These are phyloP conservation scores for Suillus weaverae DNA, from an alignment of 768 basidiomycete genomes.

Conservation along the genomic window DNA sequence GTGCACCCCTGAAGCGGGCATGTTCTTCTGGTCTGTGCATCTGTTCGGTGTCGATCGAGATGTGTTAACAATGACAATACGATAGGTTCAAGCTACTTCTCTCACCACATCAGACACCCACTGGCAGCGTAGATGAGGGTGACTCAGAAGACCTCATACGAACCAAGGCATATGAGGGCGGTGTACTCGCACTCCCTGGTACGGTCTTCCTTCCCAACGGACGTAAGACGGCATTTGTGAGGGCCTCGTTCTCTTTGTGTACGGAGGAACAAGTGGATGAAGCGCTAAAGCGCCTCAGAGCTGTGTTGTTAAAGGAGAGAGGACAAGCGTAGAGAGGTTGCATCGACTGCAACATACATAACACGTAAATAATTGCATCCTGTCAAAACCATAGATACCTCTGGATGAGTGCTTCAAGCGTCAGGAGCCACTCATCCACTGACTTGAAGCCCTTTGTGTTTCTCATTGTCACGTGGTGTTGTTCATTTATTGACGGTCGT, in stretches of 20 bases:
- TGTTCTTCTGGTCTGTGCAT: slow-evolving; percentile 81
- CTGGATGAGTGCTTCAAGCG: not conserved
- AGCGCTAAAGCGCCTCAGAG: slow-evolving; percentile 62
- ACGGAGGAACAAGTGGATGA: slow-evolving; percentile 69
- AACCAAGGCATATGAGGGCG: slow-evolving; percentile 72
- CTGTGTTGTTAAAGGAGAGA: slow-evolving; percentile 34
- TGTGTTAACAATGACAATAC: slow-evolving; percentile 19
- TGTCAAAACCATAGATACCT: not conserved
- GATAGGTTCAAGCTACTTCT: slow-evolving; percentile 71
- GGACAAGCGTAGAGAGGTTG: not conserved
- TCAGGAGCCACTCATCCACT: not conserved
- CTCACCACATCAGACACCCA: slow-evolving; percentile 25
- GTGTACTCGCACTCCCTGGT: slow-evolving; percentile 90
- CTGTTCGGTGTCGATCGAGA: slow-evolving; percentile 3
- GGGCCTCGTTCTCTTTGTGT: slow-evolving; percentile 78
- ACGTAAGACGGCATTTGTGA: slow-evolving; percentile 68
- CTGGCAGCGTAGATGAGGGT: slow-evolving; percentile 36
- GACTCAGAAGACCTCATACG: slow-evolving; percentile 76
- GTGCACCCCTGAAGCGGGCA: slow-evolving; percentile 71
- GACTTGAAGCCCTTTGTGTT: not conserved
- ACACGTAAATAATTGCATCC: not conserved
- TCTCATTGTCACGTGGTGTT: not conserved
- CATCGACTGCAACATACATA: not conserved
- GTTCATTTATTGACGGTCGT: slow-evolving; percentile 2
- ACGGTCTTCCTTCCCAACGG: slow-evolving; percentile 77